Conservation (phyloP, 768 basidiomycete species). For the Lyophyllum decastes region DNA sequence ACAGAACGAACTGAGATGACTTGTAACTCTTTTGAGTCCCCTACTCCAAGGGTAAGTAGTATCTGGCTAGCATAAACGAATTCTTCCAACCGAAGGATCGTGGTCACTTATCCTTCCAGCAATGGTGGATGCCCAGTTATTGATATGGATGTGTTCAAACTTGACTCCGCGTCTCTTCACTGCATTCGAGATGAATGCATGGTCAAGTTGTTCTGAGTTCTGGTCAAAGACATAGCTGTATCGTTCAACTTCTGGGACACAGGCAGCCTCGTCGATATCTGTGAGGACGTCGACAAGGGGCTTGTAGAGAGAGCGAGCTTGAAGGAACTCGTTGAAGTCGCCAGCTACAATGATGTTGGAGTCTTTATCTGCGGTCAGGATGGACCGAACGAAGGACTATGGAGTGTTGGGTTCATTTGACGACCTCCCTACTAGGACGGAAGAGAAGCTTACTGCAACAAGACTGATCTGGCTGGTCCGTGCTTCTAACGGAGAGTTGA, state of each 20-base stretch:
- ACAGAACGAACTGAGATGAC: too few relatives aligned
- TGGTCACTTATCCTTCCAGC: slow-evolving; percentile 54
- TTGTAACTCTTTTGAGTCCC: not conserved
- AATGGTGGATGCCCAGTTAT: slow-evolving; percentile 51
- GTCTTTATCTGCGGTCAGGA: slow-evolving; percentile 40
- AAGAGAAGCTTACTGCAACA: slow-evolving; percentile 43
- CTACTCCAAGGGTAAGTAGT: not conserved
- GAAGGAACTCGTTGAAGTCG: slow-evolving; percentile 63
- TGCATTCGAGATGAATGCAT: slow-evolving; percentile 52
- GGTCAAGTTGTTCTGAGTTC: slow-evolving; percentile 60
- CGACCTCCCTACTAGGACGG: not conserved
- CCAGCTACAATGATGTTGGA: slow-evolving; percentile 58
- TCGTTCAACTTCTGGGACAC: slow-evolving; percentile 47
- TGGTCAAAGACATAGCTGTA: slow-evolving; percentile 67
- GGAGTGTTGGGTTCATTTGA: not conserved
- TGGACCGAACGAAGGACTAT: slow-evolving; percentile 49
- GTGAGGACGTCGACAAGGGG: slow-evolving; percentile 40
- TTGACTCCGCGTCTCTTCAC: slow-evolving; percentile 40
- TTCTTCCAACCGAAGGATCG: slow-evolving; percentile 56
- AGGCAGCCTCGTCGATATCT: slow-evolving; percentile 54
- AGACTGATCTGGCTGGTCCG: slow-evolving; percentile 52
- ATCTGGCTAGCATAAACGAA: slow-evolving; percentile 43
- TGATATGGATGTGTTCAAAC: slow-evolving; percentile 63
- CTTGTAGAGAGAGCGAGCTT: slow-evolving; percentile 52
- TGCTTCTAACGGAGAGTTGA: slow-evolving; percentile 50